A percentile compares a stretch with the other conserved stretches of the same genome.
These are phyloP conservation scores for Malus fusca DNA, from an alignment of 306 rosid genomes.

Conservation along the genomic window DNA sequence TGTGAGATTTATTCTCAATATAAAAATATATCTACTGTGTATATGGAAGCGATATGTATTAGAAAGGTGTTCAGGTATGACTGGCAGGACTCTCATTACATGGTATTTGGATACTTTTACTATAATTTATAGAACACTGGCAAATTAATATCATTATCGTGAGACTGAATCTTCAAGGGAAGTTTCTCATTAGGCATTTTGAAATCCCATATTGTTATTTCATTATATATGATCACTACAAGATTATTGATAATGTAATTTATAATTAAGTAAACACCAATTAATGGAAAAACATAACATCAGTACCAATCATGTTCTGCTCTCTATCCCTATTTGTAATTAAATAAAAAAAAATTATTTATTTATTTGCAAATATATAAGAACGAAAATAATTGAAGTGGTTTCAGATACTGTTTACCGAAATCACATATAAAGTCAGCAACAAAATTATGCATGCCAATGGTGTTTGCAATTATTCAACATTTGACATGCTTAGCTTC, in stretches of 20 bases:
- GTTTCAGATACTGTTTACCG: background rate
- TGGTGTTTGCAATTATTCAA: background rate
- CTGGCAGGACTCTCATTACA: no score
- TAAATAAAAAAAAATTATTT: no score
- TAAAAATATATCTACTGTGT: no score
- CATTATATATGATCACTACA: no score
- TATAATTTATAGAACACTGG: background rate
- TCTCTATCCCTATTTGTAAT: no score
- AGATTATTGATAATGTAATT: background rate
- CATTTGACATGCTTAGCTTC: background rate
- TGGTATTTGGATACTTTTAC: background rate
- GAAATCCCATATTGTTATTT: no score
- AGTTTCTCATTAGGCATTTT: no score
- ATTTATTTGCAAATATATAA: background rate
- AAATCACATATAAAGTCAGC: background rate
- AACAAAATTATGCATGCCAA: background rate
- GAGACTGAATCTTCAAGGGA: background rate
- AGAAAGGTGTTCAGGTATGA: no score
- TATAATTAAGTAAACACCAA: background rate
- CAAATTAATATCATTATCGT: background rate
- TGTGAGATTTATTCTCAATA: no score
- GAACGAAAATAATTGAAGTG: background rate
- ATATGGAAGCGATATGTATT: no score
- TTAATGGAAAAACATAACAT: background rate
- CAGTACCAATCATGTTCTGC: background rate